These are phyloP conservation scores for Teunomyces kruisii DNA, from an alignment of 805 yeast species.

Conservation along the genomic window DNA sequence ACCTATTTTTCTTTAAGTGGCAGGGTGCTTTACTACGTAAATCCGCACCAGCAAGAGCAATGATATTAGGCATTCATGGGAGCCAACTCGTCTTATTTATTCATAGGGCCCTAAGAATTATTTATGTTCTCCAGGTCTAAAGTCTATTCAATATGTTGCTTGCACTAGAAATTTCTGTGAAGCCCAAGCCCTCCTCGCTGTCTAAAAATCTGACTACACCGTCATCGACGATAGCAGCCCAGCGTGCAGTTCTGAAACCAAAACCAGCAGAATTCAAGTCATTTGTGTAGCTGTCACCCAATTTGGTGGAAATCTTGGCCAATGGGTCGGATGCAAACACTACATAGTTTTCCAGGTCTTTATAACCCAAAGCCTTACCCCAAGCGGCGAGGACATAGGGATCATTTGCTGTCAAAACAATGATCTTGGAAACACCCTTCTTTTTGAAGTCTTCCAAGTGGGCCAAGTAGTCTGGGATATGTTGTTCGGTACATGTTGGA, in stretches of 20 bases:
- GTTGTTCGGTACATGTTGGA: slow-evolving; percentile 73
- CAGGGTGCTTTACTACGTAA: too few relatives aligned
- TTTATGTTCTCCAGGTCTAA: too few relatives aligned
- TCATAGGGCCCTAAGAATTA: too few relatives aligned
- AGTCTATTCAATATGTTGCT: too few relatives aligned
- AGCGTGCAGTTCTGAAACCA: slow-evolving; percentile 65
- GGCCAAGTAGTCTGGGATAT: slow-evolving; percentile 65
- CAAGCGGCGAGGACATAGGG: slow-evolving; percentile 72
- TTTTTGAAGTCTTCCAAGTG: slow-evolving; percentile 49
- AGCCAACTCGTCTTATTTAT: too few relatives aligned
- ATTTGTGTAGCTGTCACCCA: slow-evolving; percentile 52
- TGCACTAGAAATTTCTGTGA: slow-evolving; percentile 24
- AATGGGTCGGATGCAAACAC: slow-evolving; percentile 68
- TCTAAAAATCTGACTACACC: slow-evolving; percentile 38
- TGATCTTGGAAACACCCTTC: slow-evolving; percentile 62
- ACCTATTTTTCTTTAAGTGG: too few relatives aligned
- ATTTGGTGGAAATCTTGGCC: slow-evolving; percentile 54
- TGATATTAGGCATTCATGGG: too few relatives aligned
- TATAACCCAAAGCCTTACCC: slow-evolving; percentile 53
- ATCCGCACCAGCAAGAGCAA: too few relatives aligned
- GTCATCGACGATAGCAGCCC: slow-evolving; percentile 64
- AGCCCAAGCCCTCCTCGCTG: slow-evolving; percentile 28
- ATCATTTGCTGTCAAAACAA: slow-evolving; percentile 67
- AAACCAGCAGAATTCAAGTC: slow-evolving; percentile 55
- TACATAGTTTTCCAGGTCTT: slow-evolving; percentile 32